A percentile compares a stretch with the other conserved stretches of the same genome.
phyloP scores from a whole-genome alignment of 495 filamentous ascomycete species.

The Rhypophila decipiens region DNA sequence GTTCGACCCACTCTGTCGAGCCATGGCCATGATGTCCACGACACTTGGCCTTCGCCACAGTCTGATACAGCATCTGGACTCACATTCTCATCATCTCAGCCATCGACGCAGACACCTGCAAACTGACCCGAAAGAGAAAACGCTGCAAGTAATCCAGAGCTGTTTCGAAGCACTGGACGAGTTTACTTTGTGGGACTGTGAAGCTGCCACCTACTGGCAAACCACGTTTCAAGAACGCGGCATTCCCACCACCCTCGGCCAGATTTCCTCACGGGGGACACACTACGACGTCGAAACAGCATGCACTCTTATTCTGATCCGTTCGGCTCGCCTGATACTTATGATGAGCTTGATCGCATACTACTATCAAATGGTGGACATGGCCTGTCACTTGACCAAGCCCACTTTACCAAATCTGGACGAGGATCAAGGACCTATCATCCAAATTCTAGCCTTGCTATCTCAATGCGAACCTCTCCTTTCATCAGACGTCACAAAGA shows the following conservation, averaged over 20 bases:
- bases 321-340: constrained; percentile 13
- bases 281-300: constrained; percentile 18
- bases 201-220: constrained; percentile 16
- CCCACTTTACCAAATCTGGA: neutral
- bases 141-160: constrained; percentile 1
- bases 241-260: constrained; percentile 15
- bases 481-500: neutral
- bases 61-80: too few species aligned
- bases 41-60: constrained; percentile 10
- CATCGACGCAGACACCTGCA: neutral
- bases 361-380: too few species aligned
- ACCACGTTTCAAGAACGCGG: constrained; percentile 12
- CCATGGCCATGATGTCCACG: constrained; percentile 13
- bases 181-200: constrained; percentile 16
- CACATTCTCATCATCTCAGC: too few species aligned
- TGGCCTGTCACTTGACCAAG: neutral
- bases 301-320: constrained; percentile 18
- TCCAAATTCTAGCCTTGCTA: constrained; percentile 1
- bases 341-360: constrained; percentile 20
- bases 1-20: constrained; percentile 7
- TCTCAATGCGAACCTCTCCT: constrained; percentile 9
- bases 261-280: constrained; percentile 2
- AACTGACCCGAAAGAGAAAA: neutral
- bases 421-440: too few species aligned
- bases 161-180: constrained; percentile 17